These are phyloP conservation scores for Microascus cirrosus DNA, from an alignment of 2,329 filamentous ascomycete genomes.

Conservation along the genomic window DNA sequence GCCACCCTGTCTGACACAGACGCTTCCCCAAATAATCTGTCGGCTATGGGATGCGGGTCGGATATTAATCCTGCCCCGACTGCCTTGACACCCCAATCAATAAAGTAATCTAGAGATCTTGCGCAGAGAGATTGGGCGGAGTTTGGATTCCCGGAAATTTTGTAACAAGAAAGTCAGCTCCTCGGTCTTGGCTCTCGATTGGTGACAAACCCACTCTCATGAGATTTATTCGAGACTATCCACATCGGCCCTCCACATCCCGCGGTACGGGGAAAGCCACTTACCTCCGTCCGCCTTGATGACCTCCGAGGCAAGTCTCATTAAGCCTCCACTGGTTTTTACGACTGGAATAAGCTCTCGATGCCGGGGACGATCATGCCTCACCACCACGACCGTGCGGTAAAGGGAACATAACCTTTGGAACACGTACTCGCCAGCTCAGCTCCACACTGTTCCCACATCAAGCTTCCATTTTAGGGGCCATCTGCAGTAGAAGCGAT, in stretches of 20 bases:
- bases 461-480: too few species aligned
- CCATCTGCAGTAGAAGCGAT: too few species aligned
- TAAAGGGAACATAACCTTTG: neutral
- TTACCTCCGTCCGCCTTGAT: too few species aligned
- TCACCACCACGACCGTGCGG: neutral
- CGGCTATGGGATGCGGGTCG: neutral
- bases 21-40: neutral
- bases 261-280: too few species aligned
- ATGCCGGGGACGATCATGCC: slow-evolving; percentile 2
- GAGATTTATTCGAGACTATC: too few species aligned
- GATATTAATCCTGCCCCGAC: neutral
- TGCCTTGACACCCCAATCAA: neutral
- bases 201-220: neutral
- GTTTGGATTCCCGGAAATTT: neutral
- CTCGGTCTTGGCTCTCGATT: neutral
- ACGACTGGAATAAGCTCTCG: slow-evolving; percentile 1
- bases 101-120: neutral
- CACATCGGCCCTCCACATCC: too few species aligned
- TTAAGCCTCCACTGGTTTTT: neutral
- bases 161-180: neutral
- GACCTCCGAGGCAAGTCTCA: neutral
- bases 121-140: neutral
- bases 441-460: neutral
- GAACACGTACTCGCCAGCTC: neutral
- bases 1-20: neutral